Evolutionary conservation across 192 early-diverging fungal genomes (phyloP).

Genomic region (Backusella parvicylindrica): DNA sequence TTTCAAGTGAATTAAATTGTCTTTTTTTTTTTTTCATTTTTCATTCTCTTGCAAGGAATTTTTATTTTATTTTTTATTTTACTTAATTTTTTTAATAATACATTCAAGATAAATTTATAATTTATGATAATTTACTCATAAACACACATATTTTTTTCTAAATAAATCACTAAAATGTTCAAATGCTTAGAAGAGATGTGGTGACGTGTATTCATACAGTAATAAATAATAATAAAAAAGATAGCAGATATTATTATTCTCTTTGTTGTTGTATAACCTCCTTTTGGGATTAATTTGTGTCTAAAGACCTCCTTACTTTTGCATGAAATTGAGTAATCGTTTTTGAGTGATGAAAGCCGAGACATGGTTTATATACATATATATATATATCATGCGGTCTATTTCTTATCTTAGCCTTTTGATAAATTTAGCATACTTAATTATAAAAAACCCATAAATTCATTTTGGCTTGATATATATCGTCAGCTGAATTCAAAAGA

Average conservation of each 20-base stretch:
- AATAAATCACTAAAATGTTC: not conserved
- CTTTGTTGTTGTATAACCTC: not conserved
- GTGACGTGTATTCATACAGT: not conserved
- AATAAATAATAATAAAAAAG: no score
- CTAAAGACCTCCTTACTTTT: not conserved
- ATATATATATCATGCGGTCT: not conserved
- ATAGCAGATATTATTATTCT: not conserved
- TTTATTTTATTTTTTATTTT: not conserved
- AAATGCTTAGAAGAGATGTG: not conserved
- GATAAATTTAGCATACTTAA: not conserved
- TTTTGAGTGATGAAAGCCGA: not conserved
- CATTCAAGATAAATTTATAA: not conserved
- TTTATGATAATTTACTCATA: not conserved
- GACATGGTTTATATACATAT: not conserved
- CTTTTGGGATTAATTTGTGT: not conserved
- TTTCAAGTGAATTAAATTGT: not conserved
- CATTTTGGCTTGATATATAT: not conserved
- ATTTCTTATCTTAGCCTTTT: not conserved
- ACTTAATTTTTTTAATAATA: not conserved
- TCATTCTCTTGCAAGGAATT: not conserved
- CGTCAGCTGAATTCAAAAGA: constrained; percentile 1
- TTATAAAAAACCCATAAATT: constrained; percentile 2
- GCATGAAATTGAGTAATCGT: not conserved
- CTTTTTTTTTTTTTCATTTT: not conserved
- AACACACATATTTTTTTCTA: not conserved